phyloP scores from a whole-genome alignment of 2,329 filamentous ascomycete species.

The Annulohypoxylon truncatum region DNA sequence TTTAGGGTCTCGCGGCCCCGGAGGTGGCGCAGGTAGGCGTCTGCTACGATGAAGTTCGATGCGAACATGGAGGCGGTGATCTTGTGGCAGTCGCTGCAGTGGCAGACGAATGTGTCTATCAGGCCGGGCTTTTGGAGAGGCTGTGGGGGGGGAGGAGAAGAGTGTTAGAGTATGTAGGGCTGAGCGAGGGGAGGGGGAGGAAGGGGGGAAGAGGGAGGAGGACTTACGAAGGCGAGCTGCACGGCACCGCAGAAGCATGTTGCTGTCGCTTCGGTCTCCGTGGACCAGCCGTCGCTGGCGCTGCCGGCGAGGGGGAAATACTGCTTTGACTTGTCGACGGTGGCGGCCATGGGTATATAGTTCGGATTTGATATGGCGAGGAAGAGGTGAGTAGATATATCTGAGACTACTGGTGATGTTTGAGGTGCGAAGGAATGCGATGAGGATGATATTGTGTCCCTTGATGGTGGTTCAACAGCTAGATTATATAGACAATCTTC shows the following conservation, averaged over 20 bases:
- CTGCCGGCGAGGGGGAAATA: constrained; percentile 54
- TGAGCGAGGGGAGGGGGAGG: not conserved
- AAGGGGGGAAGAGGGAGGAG: not conserved
- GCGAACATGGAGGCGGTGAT: constrained; percentile 72
- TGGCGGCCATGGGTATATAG: constrained; percentile 17
- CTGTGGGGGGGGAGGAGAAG: constrained; percentile 43
- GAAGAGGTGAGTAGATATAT: not conserved
- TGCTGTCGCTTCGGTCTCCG: constrained; percentile 61
- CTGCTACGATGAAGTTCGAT: constrained; percentile 65
- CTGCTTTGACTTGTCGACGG: constrained; percentile 37
- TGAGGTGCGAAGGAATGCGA: not conserved
- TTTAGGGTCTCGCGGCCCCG: constrained; percentile 65
- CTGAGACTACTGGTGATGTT: not conserved
- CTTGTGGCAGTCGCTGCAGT: constrained; percentile 72
- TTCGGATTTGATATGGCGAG: not conserved
- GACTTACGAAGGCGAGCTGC: constrained; percentile 63
- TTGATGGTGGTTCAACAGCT: not conserved
- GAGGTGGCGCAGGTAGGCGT: constrained; percentile 59
- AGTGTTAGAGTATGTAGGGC: not conserved
- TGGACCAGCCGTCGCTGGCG: constrained; percentile 58
- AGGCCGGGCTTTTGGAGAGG: constrained; percentile 60
- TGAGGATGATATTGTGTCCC: not conserved
- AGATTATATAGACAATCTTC: constrained; percentile 6
- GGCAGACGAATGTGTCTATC: constrained; percentile 65
- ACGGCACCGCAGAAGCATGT: constrained; percentile 70